Conservation (phyloP, 2,329 filamentous ascomycete genomes). For the Fusarium irregulare region DNA sequence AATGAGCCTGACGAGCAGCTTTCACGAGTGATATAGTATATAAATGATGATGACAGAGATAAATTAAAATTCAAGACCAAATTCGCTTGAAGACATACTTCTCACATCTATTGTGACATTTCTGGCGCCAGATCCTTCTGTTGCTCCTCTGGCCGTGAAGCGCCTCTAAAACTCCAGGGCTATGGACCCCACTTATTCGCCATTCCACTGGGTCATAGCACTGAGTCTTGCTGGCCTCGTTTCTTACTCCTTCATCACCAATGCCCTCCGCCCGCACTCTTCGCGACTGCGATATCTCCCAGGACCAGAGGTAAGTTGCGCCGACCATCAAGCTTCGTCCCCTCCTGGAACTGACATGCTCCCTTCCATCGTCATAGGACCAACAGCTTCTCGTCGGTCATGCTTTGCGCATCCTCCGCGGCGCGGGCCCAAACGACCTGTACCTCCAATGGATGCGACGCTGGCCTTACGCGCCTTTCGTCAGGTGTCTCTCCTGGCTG, state of each 20-base stretch:
- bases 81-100: rapidly evolving
- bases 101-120: neutral
- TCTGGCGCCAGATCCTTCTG: neutral
- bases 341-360: rapidly evolving
- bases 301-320: neutral
- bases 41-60: neutral
- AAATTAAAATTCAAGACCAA: rapidly evolving
- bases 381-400: conserved; percentile 11
- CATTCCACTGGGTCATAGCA: neutral
- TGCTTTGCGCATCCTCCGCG: conserved; percentile 2
- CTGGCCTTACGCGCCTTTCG: conserved; percentile 26
- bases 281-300: neutral
- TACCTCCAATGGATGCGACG: conserved; percentile 24
- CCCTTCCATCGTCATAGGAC: neutral
- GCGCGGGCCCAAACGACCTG: conserved; percentile 12
- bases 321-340: rapidly evolving
- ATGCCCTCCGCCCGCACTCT: neutral
- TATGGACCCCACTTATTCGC: neutral
- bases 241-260: neutral
- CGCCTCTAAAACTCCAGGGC: neutral
- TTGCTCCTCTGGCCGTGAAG: neutral
- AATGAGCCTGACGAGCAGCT: neutral
- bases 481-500: conserved; percentile 21
- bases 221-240: neutral
- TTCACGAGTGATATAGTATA: neutral